phyloP scores from a whole-genome alignment of 2,329 filamentous ascomycete species.

The Aciculosporium take region DNA sequence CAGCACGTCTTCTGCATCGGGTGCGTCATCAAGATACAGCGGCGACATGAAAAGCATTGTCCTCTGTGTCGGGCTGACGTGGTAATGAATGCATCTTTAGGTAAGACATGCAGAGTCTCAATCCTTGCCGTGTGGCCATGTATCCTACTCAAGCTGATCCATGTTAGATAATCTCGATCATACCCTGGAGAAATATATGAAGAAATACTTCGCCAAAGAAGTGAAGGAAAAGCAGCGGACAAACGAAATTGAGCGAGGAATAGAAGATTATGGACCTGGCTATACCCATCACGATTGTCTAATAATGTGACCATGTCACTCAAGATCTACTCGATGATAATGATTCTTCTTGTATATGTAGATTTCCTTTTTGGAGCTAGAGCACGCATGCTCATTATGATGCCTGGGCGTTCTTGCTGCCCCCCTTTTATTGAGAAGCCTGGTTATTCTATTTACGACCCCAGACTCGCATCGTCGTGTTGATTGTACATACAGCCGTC shows the following conservation, averaged over 20 bases:
- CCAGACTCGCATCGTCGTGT: neutral
- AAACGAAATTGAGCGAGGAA: slow-evolving; percentile 62
- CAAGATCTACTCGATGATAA: neutral
- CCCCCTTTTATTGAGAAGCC: neutral
- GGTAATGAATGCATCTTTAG: slow-evolving; percentile 54
- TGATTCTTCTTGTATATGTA: neutral
- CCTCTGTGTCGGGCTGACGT: slow-evolving; percentile 63
- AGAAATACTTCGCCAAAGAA: slow-evolving; percentile 61
- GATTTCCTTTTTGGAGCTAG: neutral
- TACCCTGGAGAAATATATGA: slow-evolving; percentile 53
- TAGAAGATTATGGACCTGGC: slow-evolving; percentile 54
- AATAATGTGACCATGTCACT: slow-evolving; percentile 35
- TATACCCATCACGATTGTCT: slow-evolving; percentile 46
- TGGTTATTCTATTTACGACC: neutral
- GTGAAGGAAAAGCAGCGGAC: slow-evolving; percentile 52
- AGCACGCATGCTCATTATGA: neutral
- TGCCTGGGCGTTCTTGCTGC: neutral
- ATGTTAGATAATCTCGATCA: slow-evolving; percentile 51
- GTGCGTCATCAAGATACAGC: slow-evolving; percentile 69
- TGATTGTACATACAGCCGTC: neutral
- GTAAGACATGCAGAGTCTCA: slow-evolving; percentile 23
- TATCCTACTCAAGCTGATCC: slow-evolving; percentile 2
- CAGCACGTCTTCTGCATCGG: slow-evolving; percentile 71
- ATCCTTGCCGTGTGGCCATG: neutral
- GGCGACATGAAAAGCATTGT: slow-evolving; percentile 51